Evolutionary conservation across 192 early-diverging fungal species (phyloP).

Genomic region (Coemansia sp.): DNA sequence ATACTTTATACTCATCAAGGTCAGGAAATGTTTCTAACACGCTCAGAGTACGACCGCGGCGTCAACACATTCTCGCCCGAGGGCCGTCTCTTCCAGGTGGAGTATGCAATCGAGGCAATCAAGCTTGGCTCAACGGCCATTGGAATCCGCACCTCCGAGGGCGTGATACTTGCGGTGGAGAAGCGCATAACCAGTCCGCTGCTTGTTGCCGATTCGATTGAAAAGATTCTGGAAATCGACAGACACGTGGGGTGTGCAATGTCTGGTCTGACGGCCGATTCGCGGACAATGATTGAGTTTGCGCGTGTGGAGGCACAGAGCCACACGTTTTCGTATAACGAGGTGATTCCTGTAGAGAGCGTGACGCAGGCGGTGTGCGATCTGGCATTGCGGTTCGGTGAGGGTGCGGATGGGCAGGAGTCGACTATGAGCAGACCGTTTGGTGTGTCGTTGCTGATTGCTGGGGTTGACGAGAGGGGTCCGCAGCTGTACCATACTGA

Average conservation of each 20-base stretch:
- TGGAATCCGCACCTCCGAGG: conserved; percentile 94
- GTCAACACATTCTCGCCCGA: conserved; percentile 99
- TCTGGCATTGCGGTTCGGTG: conserved; percentile 94
- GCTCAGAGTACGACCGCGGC: conserved; percentile 98
- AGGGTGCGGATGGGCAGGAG: conserved; percentile 94
- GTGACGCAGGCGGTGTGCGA: conserved; percentile 98
- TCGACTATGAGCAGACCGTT: conserved; percentile 99
- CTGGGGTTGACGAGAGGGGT: conserved; percentile 94
- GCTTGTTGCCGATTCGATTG: conserved; percentile 91
- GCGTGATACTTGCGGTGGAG: conserved; percentile 94
- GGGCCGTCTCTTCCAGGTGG: conserved; percentile 99
- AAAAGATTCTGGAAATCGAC: conserved; percentile 99
- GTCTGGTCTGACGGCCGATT: conserved; percentile 94
- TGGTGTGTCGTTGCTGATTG: conserved; percentile 98
- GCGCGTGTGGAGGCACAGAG: conserved; percentile 95
- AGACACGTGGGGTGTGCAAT: conserved; percentile 94
- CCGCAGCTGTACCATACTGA: conserved; percentile 98
- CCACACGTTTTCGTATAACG: conserved; percentile 95
- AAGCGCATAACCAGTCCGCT: conserved; percentile 94
- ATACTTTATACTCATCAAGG: neutral
- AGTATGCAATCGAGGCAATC: conserved; percentile 99
- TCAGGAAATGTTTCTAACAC: conserved; percentile 52
- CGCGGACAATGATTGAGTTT: conserved; percentile 98
- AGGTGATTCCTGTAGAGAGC: conserved; percentile 92
- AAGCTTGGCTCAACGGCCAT: conserved; percentile 98